Evolutionary conservation across 345 rosid genomes (phyloP).

Genomic region (Hibiscus trionum): DNA sequence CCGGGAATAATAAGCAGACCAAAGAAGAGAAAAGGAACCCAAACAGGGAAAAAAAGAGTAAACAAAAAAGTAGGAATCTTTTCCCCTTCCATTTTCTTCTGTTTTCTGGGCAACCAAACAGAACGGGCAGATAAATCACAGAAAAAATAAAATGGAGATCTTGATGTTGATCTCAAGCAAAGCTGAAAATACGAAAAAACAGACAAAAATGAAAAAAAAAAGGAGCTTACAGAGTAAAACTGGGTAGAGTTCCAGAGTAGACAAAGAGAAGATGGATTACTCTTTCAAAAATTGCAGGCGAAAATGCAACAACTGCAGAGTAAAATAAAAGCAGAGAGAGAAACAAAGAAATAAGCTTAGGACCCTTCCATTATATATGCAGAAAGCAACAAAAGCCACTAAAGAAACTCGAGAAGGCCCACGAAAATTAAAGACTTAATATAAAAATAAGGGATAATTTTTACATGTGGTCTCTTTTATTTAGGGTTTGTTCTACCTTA

Average conservation of each 20-base stretch:
- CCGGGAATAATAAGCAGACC: background rate
- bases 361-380: conserved; percentile 49
- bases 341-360: conserved; percentile 10
- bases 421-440: background rate
- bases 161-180: background rate
- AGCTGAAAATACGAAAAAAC: background rate
- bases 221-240: conserved; percentile 14
- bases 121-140: background rate
- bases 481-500: too few species aligned
- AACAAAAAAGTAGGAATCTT: too few species aligned
- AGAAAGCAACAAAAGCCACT: conserved; percentile 47
- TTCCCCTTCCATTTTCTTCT: too few species aligned
- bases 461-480: too few species aligned
- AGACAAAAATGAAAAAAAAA: background rate
- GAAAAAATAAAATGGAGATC: background rate
- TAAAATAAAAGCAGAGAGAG: too few species aligned
- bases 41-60: too few species aligned
- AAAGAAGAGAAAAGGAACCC: too few species aligned
- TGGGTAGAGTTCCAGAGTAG: background rate
- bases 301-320: conserved; percentile 14
- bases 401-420: conserved; percentile 20
- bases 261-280: conserved; percentile 14
- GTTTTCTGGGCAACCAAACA: background rate
- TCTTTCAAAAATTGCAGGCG: conserved; percentile 4
- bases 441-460: too few species aligned